Evolutionary conservation across 129 eudicot species (phyloP).

Genomic region (Artemisia argyi): DNA sequence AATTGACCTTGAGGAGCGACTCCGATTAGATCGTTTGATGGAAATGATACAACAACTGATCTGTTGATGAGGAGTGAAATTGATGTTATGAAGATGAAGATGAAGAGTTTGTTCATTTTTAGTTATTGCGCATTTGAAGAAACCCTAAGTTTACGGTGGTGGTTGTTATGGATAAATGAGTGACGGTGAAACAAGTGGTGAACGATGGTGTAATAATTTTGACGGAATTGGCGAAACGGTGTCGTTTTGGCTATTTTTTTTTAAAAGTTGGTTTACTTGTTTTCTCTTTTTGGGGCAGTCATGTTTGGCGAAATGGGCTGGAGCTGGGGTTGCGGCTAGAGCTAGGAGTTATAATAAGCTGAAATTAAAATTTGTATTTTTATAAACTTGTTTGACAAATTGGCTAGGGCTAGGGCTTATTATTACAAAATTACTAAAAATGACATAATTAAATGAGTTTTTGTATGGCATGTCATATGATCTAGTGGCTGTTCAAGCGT

Average conservation of each 20-base stretch:
- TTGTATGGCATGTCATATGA: no score
- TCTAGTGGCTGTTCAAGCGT: no score
- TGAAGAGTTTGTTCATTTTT: not conserved
- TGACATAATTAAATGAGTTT: no score
- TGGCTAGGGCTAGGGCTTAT: no score
- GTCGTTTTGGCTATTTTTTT: slow-evolving; percentile 8
- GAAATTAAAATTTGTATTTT: no score
- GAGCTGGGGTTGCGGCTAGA: no score
- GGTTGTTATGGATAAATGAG: not conserved
- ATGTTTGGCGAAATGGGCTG: no score
- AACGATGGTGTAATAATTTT: slow-evolving; percentile 8
- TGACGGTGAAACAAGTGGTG: slow-evolving; percentile 26
- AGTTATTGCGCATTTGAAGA: slow-evolving; percentile 9
- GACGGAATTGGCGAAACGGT: not conserved
- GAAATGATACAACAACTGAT: not conserved
- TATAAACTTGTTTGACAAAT: no score
- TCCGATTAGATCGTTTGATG: slow-evolving; percentile 28
- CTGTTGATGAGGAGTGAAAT: slow-evolving; percentile 21
- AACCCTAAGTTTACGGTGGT: not conserved
- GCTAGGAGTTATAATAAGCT: no score
- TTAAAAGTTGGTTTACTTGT: no score
- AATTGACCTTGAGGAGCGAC: slow-evolving; percentile 31
- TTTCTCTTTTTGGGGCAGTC: no score
- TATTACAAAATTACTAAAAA: no score
- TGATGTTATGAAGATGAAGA: slow-evolving; percentile 14